These are phyloP conservation scores for Aspergillus pseudotamarii DNA, from an alignment of 2,329 filamentous ascomycete species.

Conservation along the genomic window DNA sequence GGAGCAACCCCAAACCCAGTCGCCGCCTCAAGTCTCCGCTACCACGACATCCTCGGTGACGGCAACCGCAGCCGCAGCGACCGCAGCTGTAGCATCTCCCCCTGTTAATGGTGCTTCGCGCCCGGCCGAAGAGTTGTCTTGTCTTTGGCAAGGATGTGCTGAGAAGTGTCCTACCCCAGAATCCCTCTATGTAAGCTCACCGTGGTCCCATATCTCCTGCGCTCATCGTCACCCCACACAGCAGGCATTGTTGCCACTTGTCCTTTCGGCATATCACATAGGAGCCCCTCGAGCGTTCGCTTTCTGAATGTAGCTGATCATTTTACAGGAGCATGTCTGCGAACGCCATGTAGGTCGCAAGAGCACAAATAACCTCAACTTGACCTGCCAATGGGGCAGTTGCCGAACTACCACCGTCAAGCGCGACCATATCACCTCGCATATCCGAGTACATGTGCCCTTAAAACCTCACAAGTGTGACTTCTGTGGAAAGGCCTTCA, in stretches of 20 bases:
- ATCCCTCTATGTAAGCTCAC: constrained; percentile 60
- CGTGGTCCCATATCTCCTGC: background rate
- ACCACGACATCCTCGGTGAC: constrained; percentile 35
- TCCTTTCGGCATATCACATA: constrained; percentile 4
- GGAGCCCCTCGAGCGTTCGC: background rate
- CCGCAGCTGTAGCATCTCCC: constrained; percentile 37
- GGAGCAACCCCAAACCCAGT: constrained; percentile 25
- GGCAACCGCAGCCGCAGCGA: constrained; percentile 39
- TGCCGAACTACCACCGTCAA: constrained; percentile 97
- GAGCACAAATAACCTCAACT: constrained; percentile 96
- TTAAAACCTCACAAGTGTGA: constrained; percentile 99
- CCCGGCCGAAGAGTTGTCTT: constrained; percentile 48
- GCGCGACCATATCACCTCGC: constrained; percentile 98
- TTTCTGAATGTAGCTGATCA: background rate
- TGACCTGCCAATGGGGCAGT: constrained; percentile 96
- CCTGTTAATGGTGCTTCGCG: constrained; percentile 32
- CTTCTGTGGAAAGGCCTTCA: constrained; percentile 98
- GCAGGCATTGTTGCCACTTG: constrained; percentile 5
- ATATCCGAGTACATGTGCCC: constrained; percentile 98
- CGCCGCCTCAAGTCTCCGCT: constrained; percentile 27
- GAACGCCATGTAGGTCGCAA: constrained; percentile 98
- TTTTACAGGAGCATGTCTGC: constrained; percentile 85
- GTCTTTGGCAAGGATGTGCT: constrained; percentile 65
- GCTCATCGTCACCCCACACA: background rate
- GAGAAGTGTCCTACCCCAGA: constrained; percentile 62